These are phyloP conservation scores for Malus sieversii DNA, from an alignment of 306 rosid species.

Conservation along the genomic window DNA sequence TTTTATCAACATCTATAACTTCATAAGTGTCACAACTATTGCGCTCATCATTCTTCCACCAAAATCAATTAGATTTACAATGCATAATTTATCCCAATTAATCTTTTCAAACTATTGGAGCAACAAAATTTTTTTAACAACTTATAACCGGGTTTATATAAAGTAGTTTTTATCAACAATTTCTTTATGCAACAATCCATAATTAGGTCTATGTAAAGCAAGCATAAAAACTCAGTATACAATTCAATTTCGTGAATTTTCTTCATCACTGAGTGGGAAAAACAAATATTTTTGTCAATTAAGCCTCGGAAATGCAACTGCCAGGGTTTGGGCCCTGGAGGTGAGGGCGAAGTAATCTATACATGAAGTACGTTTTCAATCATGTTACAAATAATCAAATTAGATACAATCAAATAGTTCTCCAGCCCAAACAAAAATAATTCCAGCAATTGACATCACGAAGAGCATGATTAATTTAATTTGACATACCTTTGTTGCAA, in stretches of 20 bases:
- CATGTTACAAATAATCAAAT: conserved; percentile 9
- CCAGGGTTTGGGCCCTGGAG: neutral
- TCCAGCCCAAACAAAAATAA: neutral
- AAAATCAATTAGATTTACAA: neutral
- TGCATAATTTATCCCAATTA: neutral
- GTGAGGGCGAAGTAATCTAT: neutral
- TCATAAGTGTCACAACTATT: neutral
- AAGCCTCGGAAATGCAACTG: neutral
- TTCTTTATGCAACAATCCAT: neutral
- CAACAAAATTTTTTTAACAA: too few relatives aligned
- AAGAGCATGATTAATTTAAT: conserved; percentile 3
- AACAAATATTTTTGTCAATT: neutral
- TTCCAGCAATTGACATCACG: neutral
- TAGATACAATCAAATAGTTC: neutral
- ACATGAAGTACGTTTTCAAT: neutral
- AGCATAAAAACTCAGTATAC: neutral
- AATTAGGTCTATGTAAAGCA: neutral
- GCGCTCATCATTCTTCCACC: neutral
- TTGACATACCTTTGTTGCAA: conserved; percentile 70
- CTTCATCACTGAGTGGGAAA: neutral
- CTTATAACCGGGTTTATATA: neutral
- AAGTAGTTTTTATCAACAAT: neutral
- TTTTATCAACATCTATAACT: neutral
- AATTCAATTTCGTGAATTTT: neutral
- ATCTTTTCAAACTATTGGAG: neutral